These are phyloP conservation scores for Canna indica DNA, from an alignment of 176 grass and related monocot species.

Conservation along the genomic window DNA sequence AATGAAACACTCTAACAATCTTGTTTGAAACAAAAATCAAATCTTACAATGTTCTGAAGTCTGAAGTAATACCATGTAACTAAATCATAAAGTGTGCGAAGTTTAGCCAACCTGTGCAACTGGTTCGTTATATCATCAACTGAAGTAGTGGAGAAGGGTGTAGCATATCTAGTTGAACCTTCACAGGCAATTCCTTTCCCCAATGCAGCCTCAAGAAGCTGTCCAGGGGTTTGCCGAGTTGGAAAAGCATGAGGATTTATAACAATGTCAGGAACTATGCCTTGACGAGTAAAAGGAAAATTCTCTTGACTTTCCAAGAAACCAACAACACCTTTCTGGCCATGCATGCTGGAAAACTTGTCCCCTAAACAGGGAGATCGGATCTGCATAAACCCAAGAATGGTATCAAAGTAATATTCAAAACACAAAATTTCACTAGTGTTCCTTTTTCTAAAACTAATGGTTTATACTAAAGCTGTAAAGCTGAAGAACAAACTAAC, in stretches of 20 bases:
- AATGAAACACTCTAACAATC: background rate
- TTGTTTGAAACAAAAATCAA: background rate
- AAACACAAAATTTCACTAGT: background rate
- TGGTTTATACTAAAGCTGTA: background rate
- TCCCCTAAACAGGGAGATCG: slow-evolving; percentile 75
- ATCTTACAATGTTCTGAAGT: background rate
- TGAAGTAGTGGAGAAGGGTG: slow-evolving; percentile 77
- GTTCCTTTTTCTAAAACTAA: background rate
- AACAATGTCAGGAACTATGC: slow-evolving; percentile 91
- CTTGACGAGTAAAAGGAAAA: slow-evolving; percentile 71
- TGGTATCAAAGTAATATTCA: background rate
- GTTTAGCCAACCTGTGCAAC: slow-evolving; percentile 63
- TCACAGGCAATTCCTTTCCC: slow-evolving; percentile 76
- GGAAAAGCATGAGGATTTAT: slow-evolving; percentile 99
- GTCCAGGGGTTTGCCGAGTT: slow-evolving; percentile 89
- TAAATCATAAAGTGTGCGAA: background rate
- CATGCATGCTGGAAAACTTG: slow-evolving; percentile 97
- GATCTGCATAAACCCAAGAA: slow-evolving; percentile 48
- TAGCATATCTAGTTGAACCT: slow-evolving; percentile 66
- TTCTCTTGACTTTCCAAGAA: slow-evolving; percentile 92
- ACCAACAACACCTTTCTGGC: slow-evolving; percentile 90
- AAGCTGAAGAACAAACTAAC: background rate
- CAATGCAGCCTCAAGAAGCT: slow-evolving; percentile 93
- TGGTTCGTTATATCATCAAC: slow-evolving; percentile 67
- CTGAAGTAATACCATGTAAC: background rate